Evolutionary conservation across 352 stramenopile genomes (phyloP), one percentile per base, ranked within the genome.

Genomic region (Blastocystis sp.): DNA sequence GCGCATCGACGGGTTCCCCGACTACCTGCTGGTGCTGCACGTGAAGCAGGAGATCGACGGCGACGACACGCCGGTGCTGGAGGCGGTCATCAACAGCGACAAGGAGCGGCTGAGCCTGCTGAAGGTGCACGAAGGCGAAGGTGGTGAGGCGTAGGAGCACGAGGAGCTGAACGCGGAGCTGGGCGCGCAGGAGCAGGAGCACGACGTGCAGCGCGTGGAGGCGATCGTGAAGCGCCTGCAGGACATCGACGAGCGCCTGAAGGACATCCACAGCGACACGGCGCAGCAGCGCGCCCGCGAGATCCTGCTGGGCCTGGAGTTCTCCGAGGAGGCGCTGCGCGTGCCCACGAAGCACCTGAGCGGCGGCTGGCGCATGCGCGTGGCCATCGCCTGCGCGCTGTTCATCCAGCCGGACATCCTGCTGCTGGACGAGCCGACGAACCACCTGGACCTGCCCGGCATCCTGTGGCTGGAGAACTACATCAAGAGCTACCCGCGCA

Each of bases 381-480:
- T 99, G 9, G 94, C 95, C 69, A 92, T 99, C 40, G 97, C 94
- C 38, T 93, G 95, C 66, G 88, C 98, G 76, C 90, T n/a, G n/a
- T n/a, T n/a, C n/a, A n/a, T n/a, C n/a, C n/a, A n/a, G n/a, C n/a
- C n/a, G n/a, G n/a, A n/a, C n/a, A n/a, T n/a, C n/a, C n/a, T n/a
- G n/a, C n/a, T n/a, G n/a, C n/a, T n/a, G n/a, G n/a, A n/a, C n/a
- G n/a, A n/a, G n/a, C n/a, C n/a, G n/a, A n/a, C n/a, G n/a, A n/a
- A n/a, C n/a, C n/a, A n/a, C n/a, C n/a, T 99, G 62, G 96, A 99
- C 91, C 94, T 94, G 19, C 94, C 98, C 90, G 96, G 92, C 19
- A 96, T 99, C 88, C 91, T 91, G 43, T 99, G 96, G 96, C 92
- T 99, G 34, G 96, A 99, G 90, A 90, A 94, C n/a, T 99, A 98